phyloP scores from a whole-genome alignment of 1,284 basidiomycete genomes.

The Leccinum variabile region DNA sequence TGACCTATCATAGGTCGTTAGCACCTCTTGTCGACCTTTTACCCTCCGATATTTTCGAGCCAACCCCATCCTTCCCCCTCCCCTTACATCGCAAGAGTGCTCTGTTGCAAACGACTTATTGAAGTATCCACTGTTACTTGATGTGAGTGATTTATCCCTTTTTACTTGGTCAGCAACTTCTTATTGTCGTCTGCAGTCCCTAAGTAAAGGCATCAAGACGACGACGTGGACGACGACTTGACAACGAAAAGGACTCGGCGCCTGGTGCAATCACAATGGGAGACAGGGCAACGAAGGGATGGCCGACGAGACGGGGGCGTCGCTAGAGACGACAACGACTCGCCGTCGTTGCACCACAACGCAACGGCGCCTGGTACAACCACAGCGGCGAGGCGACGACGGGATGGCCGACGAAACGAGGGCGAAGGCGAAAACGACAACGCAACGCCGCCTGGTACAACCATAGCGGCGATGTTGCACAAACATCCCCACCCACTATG shows the following conservation, averaged over 20 bases:
- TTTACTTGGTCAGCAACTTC: background rate
- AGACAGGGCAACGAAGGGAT: too few species aligned
- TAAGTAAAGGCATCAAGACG: slow-evolving; percentile 70
- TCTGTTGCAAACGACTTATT: slow-evolving; percentile 50
- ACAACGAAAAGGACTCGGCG: too few species aligned
- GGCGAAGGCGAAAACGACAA: too few species aligned
- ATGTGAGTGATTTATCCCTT: slow-evolving; percentile 59
- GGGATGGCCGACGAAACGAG: too few species aligned
- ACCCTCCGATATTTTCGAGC: slow-evolving; percentile 68
- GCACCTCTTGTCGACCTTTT: slow-evolving; percentile 84
- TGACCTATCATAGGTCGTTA: slow-evolving; percentile 64
- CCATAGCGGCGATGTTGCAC: slow-evolving; percentile 43
- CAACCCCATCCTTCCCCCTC: slow-evolving; percentile 57
- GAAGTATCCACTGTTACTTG: slow-evolving; percentile 88
- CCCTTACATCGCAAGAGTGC: slow-evolving; percentile 56
- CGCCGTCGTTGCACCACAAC: too few species aligned
- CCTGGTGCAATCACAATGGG: too few species aligned
- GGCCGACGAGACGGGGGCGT: too few species aligned
- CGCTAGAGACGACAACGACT: too few species aligned
- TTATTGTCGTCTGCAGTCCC: slow-evolving; percentile 44
- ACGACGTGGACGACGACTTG: too few species aligned
- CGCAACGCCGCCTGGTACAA: too few species aligned
- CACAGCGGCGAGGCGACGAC: too few species aligned
- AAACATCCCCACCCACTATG: slow-evolving; percentile 57
- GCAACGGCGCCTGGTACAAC: too few species aligned